Base-by-base conservation (phyloP, 2,329 filamentous ascomycete species). In the Didymella pomorum region DNA sequence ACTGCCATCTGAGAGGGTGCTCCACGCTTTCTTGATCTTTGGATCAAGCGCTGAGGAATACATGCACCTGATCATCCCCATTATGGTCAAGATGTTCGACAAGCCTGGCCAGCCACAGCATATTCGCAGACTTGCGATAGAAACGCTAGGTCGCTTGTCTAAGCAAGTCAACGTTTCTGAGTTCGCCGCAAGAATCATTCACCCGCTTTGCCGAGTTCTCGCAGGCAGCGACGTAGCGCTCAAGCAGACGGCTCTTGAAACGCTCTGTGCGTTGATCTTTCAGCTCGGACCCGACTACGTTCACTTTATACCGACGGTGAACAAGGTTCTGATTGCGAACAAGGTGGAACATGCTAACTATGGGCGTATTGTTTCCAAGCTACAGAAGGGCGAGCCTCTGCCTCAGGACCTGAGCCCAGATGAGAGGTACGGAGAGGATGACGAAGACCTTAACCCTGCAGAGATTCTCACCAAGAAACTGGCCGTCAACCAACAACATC, bases 1-100 rank as follows among this genome's bases (percentile, higher is more conserved):
- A n/a, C 84, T 87, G 14, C 90, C 93, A 2, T 96, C 93, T 0
- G 93, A 97, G 74, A 89, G 90, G 67, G 93, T 99, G 4, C 82
- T 99, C 23, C 95, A 98, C 73, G 93, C 94, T 0, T 97, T 99
- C 76, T 81, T 99, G 26, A 91, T 99, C 0, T 99, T 99, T 74
- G 96, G 96, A 1, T 89, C 93, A 0, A 98, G 93, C 71, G 91
- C 91, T 11, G 95, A 99, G 75, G 95, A 99, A 75, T 99, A 99
- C 76, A 99, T 99, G 95, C 95, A 99, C 75, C 83, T 99, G 51
- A 98, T 99, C 66, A 92, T 99, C 50, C 95, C 95, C 0, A 92
- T 96, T 33, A 93, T 99, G 70, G 93, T 99, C 9, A 88, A 90
- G 43, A 90, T 97, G 47, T 98, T 99, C 71, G 94, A 99, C 75